Evolutionary conservation across 768 basidiomycete species (phyloP).

Genomic region (Leccinellum luteum): DNA sequence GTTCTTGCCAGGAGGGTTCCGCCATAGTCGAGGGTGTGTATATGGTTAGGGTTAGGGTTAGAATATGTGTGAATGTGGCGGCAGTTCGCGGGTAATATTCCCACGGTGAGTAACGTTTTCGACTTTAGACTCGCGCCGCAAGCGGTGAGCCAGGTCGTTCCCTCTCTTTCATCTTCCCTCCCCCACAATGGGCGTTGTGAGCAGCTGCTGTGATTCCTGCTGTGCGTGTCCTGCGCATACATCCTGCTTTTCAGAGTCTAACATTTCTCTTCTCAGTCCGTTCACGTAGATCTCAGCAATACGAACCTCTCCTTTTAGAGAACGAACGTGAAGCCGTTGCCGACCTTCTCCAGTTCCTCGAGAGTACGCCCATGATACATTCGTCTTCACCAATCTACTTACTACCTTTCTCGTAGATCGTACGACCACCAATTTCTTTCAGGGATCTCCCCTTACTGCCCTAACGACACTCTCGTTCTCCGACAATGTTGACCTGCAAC

Average conservation of each 20-base stretch:
- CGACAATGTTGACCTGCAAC: conserved; percentile 98
- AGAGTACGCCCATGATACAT: conserved; percentile 61
- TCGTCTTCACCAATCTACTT: not conserved
- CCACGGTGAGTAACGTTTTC: conserved; percentile 23
- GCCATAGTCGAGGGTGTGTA: conserved; percentile 52
- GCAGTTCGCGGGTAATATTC: conserved; percentile 24
- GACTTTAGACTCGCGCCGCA: conserved; percentile 10
- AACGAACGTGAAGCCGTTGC: conserved; percentile 98
- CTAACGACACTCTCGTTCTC: conserved; percentile 97
- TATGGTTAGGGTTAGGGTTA: conserved; percentile 28
- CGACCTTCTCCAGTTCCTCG: conserved; percentile 94
- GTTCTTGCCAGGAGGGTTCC: conserved; percentile 83
- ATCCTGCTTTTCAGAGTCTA: conserved; percentile 7
- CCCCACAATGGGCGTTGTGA: conserved; percentile 64
- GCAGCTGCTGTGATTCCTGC: conserved; percentile 83
- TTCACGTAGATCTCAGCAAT: conserved; percentile 80
- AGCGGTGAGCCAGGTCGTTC: conserved; percentile 2
- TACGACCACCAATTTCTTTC: conserved; percentile 97
- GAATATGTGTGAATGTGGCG: conserved; percentile 1
- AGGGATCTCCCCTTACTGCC: conserved; percentile 86
- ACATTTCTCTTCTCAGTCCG: conserved; percentile 51
- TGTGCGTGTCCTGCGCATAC: conserved; percentile 45
- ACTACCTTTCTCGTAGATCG: conserved; percentile 52
- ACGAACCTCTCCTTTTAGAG: conserved; percentile 83
- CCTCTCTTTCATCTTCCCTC: not conserved